Conservation (phyloP, 2,329 filamentous ascomycete genomes). For the Lasiodiplodia sp. region DNA sequence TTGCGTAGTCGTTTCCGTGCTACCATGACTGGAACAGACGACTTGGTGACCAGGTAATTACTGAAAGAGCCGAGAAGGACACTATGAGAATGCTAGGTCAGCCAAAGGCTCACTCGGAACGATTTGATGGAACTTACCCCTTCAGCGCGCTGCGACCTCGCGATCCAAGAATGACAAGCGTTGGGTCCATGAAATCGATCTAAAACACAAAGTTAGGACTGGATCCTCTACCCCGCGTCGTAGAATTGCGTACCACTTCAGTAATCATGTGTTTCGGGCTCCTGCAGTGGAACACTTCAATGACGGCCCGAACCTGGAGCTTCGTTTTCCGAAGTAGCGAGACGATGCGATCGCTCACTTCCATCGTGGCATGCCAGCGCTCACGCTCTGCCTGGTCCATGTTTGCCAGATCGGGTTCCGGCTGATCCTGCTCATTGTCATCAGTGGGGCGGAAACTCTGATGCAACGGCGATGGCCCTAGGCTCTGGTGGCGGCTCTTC, state of each 20-base stretch:
- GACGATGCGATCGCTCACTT: conserved; percentile 85
- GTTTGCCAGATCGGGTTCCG: conserved; percentile 43
- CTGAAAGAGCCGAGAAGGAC: conserved; percentile 96
- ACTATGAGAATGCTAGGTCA: conserved; percentile 54
- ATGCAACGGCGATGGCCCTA: conserved; percentile 43
- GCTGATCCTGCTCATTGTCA: conserved; percentile 27
- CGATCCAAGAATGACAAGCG: conserved; percentile 90
- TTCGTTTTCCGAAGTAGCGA: conserved; percentile 87
- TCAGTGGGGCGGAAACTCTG: conserved; percentile 45
- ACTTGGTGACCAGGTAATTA: conserved; percentile 97
- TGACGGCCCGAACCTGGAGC: conserved; percentile 88
- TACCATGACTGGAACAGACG: conserved; percentile 97
- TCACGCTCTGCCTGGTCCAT: conserved; percentile 73
- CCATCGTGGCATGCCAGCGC: conserved; percentile 78
- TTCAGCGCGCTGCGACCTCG: conserved; percentile 91
- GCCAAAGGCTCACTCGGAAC: not conserved
- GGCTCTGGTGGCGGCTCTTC: conserved; percentile 34
- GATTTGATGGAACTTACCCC: conserved; percentile 66
- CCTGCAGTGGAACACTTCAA: conserved; percentile 98
- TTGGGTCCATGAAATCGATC: conserved; percentile 91
- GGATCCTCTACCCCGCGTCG: not conserved
- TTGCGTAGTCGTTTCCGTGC: conserved; percentile 89
- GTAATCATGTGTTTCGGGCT: conserved; percentile 95
- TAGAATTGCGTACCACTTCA: conserved; percentile 70
- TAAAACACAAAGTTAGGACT: conserved; percentile 36